phyloP scores from a whole-genome alignment of 192 early-diverging fungal species.

The Backusella morwellensis region DNA sequence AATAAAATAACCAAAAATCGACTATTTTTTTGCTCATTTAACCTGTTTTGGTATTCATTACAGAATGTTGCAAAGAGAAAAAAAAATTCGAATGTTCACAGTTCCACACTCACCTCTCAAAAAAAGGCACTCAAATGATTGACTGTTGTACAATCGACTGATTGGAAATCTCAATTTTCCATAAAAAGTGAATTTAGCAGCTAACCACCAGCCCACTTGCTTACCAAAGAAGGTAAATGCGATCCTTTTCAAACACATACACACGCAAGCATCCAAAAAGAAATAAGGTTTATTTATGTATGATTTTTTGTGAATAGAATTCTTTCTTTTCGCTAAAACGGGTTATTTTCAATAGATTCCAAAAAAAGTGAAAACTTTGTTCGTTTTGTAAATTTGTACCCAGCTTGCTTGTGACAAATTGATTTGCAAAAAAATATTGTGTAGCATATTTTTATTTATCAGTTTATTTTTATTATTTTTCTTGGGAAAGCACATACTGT shows the following conservation, averaged over 20 bases:
- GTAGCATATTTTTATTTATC: conserved; percentile 31
- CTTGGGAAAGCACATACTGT: background rate
- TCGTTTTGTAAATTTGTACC: background rate
- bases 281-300: background rate
- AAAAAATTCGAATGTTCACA: background rate
- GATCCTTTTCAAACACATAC: conserved; percentile 6
- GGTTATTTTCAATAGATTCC: background rate
- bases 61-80: background rate
- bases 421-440: conserved; percentile 18
- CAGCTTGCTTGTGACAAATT: background rate
- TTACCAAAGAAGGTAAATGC: background rate
- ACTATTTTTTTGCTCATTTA: background rate
- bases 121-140: background rate
- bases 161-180: conserved; percentile 8
- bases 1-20: conserved; percentile 5
- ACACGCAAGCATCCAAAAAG: background rate
- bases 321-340: conserved; percentile 8
- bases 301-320: background rate
- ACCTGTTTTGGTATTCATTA: background rate
- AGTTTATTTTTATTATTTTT: background rate
- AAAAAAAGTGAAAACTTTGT: background rate
- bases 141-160: conserved; percentile 1
- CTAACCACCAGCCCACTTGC: background rate
- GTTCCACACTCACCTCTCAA: background rate
- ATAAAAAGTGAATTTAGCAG: conserved; percentile 7